phyloP scores from a whole-genome alignment of 441 rosid species.

The Sinapis alba region DNA sequence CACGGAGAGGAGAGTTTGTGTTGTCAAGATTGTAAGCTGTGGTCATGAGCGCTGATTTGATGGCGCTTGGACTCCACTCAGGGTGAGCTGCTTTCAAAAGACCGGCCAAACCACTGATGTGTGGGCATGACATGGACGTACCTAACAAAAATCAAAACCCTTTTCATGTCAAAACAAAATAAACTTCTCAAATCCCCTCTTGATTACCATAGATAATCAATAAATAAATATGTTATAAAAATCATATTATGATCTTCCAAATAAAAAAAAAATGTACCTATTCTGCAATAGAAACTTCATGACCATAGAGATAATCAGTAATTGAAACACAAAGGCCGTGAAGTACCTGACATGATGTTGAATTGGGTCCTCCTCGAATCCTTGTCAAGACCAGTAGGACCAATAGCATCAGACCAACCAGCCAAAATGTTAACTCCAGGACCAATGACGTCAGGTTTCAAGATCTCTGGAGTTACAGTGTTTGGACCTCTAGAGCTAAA shows the following conservation, averaged over 20 bases:
- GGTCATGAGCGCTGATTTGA: conserved; percentile 72
- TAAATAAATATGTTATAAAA: not conserved
- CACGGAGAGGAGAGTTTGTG: conserved; percentile 52
- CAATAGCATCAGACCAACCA: conserved; percentile 74
- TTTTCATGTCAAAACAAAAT: not conserved
- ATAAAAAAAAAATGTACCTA: too few relatives aligned
- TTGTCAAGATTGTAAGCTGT: conserved; percentile 61
- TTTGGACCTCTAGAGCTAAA: conserved; percentile 93
- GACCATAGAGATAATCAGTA: not conserved
- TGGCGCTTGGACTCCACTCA: conserved; percentile 71
- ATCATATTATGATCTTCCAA: not conserved
- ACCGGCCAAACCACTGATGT: conserved; percentile 69
- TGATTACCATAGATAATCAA: not conserved
- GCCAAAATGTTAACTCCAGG: conserved; percentile 94
- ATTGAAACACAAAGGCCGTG: conserved; percentile 13
- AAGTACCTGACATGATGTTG: conserved; percentile 86
- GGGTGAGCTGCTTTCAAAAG: conserved; percentile 67
- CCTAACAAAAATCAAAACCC: conserved; percentile 39
- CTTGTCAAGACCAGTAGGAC: conserved; percentile 73
- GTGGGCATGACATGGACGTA: conserved; percentile 82
- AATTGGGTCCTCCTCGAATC: conserved; percentile 65
- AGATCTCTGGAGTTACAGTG: conserved; percentile 71
- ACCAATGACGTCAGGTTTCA: conserved; percentile 93
- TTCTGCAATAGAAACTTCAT: not conserved
- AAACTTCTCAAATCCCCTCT: not conserved